These are phyloP conservation scores for Madurella fahalii DNA, from an alignment of 2,329 filamentous ascomycete genomes.

Conservation along the genomic window DNA sequence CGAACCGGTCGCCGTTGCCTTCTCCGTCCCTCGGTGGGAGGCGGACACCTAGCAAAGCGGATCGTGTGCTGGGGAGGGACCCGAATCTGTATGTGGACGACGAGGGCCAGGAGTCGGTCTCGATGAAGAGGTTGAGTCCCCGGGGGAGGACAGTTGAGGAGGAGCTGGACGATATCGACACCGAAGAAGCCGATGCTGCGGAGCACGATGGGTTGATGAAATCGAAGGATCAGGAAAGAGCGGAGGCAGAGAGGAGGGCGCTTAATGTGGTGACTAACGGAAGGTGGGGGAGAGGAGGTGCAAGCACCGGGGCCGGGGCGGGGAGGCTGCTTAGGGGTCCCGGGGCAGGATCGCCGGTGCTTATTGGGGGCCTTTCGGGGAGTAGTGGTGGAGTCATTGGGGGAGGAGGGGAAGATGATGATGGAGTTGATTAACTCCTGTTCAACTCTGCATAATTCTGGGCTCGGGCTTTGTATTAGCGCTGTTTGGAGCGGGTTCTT, in stretches of 20 bases:
- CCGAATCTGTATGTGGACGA: slow-evolving; percentile 52
- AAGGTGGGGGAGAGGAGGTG: slow-evolving; percentile 36
- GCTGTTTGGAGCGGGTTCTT: no score
- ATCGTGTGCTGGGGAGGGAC: slow-evolving; percentile 54
- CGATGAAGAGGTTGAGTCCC: slow-evolving; percentile 45
- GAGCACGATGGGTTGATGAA: no score
- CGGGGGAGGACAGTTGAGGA: slow-evolving; percentile 43
- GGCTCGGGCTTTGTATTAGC: not conserved
- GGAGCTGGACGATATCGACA: slow-evolving; percentile 34
- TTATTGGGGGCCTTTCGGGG: not conserved
- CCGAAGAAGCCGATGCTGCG: not conserved
- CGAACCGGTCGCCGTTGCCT: not conserved
- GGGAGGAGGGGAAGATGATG: slow-evolving; percentile 10
- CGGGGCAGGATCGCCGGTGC: not conserved
- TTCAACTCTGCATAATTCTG: not conserved
- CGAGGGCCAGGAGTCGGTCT: slow-evolving; percentile 36
- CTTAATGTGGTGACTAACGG: slow-evolving; percentile 35
- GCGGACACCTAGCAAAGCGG: slow-evolving; percentile 51
- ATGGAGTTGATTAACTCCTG: slow-evolving; percentile 16
- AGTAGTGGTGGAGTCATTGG: not conserved
- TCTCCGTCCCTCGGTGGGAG: slow-evolving; percentile 26
- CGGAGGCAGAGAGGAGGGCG: slow-evolving; percentile 19
- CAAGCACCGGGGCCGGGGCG: not conserved
- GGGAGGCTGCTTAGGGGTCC: slow-evolving; percentile 13
- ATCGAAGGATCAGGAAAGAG: slow-evolving; percentile 8